Evolutionary conservation across 179 eudicot genomes (phyloP), one percentile per base, ranked within the genome.

Genomic region (Amaranthus tricolor): DNA sequence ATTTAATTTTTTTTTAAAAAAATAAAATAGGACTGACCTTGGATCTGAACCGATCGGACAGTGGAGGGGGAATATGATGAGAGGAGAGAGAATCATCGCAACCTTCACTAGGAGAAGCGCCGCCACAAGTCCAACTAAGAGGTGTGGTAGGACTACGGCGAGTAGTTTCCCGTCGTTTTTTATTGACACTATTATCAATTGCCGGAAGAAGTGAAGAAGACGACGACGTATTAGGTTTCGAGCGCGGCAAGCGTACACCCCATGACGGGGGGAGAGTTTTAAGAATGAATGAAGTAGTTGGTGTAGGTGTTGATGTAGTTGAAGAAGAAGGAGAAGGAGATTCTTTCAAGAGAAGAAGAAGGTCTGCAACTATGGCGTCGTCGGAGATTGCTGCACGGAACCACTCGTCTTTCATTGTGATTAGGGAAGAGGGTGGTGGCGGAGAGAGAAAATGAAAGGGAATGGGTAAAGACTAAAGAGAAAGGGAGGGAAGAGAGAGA

Each of bases 121-220:
- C 74, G 62, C 77, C 74, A 24, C 73, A 58, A 76, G 84, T 74
- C 85, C 85, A 85, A 13, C 88, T 85, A 70, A 87, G 83, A n/a
- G 88, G 88, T 0, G 88, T 87, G 13, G 88, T 87, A 4, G 90
- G 90, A 71, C 90, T 87, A 7, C 83, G 81, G 7, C 87, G 82
- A 11, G 75, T 71, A 11, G 75, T 71, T 19, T 75, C 77, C 7
- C 47, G 17, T 65, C 47, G 17, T 65, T 65, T 74, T 55, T 81
- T 73, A 40, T 57, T 71, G 71, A 54, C 17, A 43, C 4, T 54
- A 47, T 68, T 52, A 65, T 52, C 15, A 13, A 49, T 9, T 31
- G 40, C 40, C 49, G 49, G 24, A 49, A 49, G 57, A 69, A 6
- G 79, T 0, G 55, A 63, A 6, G 80, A 77, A n/a, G 75, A 65